phyloP scores from a whole-genome alignment of 495 filamentous ascomycete genomes.

The Hypoxylon cercidicola region DNA sequence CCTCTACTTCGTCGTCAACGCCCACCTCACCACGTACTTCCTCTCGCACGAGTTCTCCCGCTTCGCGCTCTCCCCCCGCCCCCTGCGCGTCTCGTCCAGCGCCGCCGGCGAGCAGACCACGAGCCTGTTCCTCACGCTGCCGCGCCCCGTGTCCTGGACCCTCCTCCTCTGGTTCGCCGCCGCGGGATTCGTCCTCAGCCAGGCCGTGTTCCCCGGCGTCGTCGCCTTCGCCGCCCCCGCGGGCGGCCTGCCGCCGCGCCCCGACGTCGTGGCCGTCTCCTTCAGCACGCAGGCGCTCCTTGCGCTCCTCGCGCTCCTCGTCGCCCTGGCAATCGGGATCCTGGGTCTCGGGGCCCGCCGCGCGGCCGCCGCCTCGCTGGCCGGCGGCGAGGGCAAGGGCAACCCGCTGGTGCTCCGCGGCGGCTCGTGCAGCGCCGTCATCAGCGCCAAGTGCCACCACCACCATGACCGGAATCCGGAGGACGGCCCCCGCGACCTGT shows the following conservation, averaged over 20 bases:
- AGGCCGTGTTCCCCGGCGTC: slow-evolving; percentile 48
- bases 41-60: slow-evolving; percentile 56
- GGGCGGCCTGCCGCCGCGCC: neutral
- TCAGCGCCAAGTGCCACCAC: slow-evolving; percentile 55
- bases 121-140: slow-evolving; percentile 55
- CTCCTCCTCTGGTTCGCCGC: slow-evolving; percentile 49
- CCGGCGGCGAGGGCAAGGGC: slow-evolving; percentile 45
- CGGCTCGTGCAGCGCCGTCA: slow-evolving; percentile 54
- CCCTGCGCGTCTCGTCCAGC: slow-evolving; percentile 52
- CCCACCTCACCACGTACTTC: slow-evolving; percentile 51
- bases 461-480: slow-evolving; percentile 7
- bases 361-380: slow-evolving; percentile 41
- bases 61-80: slow-evolving; percentile 45
- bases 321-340: slow-evolving; percentile 42
- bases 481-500: slow-evolving; percentile 27
- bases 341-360: slow-evolving; percentile 47
- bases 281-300: slow-evolving; percentile 51
- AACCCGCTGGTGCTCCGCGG: slow-evolving; percentile 55
- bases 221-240: slow-evolving; percentile 19
- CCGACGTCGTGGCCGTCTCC: slow-evolving; percentile 37
- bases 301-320: slow-evolving; percentile 47
- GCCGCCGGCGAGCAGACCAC: slow-evolving; percentile 49
- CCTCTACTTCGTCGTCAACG: slow-evolving; percentile 55
- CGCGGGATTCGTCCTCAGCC: slow-evolving; percentile 51
- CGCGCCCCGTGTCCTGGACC: slow-evolving; percentile 50